Conservation (phyloP, 2,329 filamentous ascomycete genomes). For the Xylaria sp. region DNA sequence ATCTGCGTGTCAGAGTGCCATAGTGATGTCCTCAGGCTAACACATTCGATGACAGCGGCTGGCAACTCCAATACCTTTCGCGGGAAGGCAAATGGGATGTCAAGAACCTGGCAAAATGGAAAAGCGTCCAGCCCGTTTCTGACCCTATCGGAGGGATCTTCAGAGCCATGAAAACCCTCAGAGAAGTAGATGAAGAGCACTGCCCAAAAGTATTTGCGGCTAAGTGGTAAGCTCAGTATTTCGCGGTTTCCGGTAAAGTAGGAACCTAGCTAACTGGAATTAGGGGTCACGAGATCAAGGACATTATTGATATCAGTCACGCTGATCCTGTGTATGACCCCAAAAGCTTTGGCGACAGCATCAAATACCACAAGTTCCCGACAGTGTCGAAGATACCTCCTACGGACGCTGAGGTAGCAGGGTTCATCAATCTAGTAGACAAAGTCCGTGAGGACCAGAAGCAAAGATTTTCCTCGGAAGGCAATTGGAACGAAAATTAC, state of each 20-base stretch:
- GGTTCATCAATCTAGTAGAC: slow-evolving; percentile 68
- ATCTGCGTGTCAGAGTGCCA: background rate
- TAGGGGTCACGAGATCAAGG: slow-evolving; percentile 75
- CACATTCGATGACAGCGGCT: slow-evolving; percentile 61
- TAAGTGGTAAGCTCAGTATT: slow-evolving; percentile 43
- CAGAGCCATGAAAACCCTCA: slow-evolving; percentile 90
- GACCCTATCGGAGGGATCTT: slow-evolving; percentile 82
- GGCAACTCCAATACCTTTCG: slow-evolving; percentile 90
- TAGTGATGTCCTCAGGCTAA: slow-evolving; percentile 14
- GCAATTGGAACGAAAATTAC: slow-evolving; percentile 54
- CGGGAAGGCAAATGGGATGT: slow-evolving; percentile 97
- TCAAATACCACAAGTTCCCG: slow-evolving; percentile 86
- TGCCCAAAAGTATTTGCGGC: slow-evolving; percentile 75
- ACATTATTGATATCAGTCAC: slow-evolving; percentile 91
- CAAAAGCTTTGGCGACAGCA: slow-evolving; percentile 72
- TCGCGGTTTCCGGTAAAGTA: background rate
- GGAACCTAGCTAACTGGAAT: slow-evolving; percentile 55
- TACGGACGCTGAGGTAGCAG: slow-evolving; percentile 61
- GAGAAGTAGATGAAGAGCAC: slow-evolving; percentile 87
- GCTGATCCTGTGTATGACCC: slow-evolving; percentile 92
- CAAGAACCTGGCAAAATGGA: slow-evolving; percentile 95
- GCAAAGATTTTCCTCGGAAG: slow-evolving; percentile 55
- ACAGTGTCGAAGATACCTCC: slow-evolving; percentile 94
- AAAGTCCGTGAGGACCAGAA: slow-evolving; percentile 67
- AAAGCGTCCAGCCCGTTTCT: slow-evolving; percentile 80